Evolutionary conservation across 805 yeast species (phyloP).

Genomic region (Dipodascus albidus): DNA sequence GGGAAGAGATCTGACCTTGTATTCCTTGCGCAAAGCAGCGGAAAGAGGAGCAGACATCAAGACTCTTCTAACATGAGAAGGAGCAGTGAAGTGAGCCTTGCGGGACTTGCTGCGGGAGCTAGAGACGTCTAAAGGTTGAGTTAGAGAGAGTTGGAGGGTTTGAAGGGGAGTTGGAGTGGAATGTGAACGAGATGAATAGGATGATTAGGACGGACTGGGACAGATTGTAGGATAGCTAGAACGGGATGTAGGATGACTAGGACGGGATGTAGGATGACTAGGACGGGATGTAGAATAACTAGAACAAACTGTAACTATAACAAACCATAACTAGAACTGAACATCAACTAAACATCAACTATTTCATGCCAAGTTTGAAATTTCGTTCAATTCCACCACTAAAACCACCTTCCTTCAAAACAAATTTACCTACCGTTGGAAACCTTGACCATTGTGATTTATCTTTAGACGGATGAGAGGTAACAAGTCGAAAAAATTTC

Average conservation of each 20-base stretch:
- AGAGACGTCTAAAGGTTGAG: constrained; percentile 74
- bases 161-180: no score
- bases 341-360: no score
- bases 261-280: no score
- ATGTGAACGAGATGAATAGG: no score
- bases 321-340: no score
- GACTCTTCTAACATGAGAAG: constrained; percentile 89
- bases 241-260: no score
- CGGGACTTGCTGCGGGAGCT: constrained; percentile 98
- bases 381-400: background rate
- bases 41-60: constrained; percentile 97
- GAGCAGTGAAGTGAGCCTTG: constrained; percentile 98
- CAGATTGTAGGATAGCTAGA: no score
- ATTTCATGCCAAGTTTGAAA: no score
- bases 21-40: constrained; percentile 96
- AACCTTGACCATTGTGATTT: constrained; percentile 1
- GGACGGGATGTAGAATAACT: no score
- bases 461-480: background rate
- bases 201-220: no score
- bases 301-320: no score
- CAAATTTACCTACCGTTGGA: background rate
- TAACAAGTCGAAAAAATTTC: background rate
- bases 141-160: background rate
- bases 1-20: constrained; percentile 92
- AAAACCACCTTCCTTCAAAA: background rate